These are phyloP conservation scores for Metschnikowia lunata DNA, from an alignment of 805 yeast species.

Conservation along the genomic window DNA sequence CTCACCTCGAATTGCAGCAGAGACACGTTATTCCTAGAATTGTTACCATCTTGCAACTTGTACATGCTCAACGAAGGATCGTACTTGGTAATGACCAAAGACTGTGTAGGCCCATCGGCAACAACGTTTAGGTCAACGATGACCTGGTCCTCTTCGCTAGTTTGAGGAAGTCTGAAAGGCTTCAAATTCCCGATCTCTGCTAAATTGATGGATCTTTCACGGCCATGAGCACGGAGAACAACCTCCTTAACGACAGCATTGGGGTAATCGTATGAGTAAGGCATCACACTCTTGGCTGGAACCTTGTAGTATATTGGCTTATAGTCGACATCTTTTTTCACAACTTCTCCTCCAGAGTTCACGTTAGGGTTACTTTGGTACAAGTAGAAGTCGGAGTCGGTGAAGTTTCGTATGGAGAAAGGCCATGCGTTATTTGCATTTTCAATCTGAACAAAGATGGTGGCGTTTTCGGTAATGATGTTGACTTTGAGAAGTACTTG, in stretches of 20 bases:
- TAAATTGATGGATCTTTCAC: slow-evolving; percentile 74
- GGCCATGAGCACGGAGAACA: slow-evolving; percentile 63
- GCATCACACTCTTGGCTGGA: slow-evolving; percentile 93
- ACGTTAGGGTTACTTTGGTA: slow-evolving; percentile 78
- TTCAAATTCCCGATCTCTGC: slow-evolving; percentile 90
- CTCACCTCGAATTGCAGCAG: slow-evolving; percentile 50
- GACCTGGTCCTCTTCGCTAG: slow-evolving; percentile 32
- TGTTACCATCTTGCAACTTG: slow-evolving; percentile 39
- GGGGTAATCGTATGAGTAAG: slow-evolving; percentile 97
- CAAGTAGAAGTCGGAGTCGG: slow-evolving; percentile 78
- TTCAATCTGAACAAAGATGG: slow-evolving; percentile 69
- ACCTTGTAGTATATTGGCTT: slow-evolving; percentile 76
- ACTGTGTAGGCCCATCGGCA: slow-evolving; percentile 94
- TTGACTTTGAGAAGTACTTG: slow-evolving; percentile 71
- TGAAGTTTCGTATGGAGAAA: slow-evolving; percentile 82
- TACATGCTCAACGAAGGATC: slow-evolving; percentile 76
- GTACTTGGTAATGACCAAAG: slow-evolving; percentile 77
- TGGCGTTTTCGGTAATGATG: slow-evolving; percentile 72
- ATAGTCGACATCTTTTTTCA: slow-evolving; percentile 50
- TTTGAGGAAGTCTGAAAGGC: slow-evolving; percentile 73
- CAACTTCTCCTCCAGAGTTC: slow-evolving; percentile 58
- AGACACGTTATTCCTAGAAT: slow-evolving; percentile 25
- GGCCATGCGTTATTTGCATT: slow-evolving; percentile 88
- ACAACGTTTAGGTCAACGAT: slow-evolving; percentile 86
- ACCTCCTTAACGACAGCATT: slow-evolving; percentile 82